phyloP scores from a whole-genome alignment of 78 protist species.

The Acrasis kona region DNA sequence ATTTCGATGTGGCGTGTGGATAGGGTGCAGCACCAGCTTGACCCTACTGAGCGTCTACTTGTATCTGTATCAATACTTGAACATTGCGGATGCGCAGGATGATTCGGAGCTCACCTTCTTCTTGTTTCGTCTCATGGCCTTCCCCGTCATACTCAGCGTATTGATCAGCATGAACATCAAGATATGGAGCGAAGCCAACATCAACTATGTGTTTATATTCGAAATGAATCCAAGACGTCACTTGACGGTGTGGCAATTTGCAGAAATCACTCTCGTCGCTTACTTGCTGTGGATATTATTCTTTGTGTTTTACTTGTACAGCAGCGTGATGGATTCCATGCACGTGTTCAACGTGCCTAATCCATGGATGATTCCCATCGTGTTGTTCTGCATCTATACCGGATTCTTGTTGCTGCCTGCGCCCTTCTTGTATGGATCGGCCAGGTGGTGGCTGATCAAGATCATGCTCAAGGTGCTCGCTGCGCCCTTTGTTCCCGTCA shows the following conservation, averaged over 20 bases:
- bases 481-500: neutral
- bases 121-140: neutral
- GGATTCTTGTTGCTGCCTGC: neutral
- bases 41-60: neutral
- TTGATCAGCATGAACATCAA: neutral
- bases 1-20: too few relatives aligned
- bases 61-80: neutral
- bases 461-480: neutral
- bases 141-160: neutral
- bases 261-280: too few relatives aligned
- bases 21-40: neutral
- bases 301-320: too few relatives aligned
- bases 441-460: neutral
- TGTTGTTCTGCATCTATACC: neutral
- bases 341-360: too few relatives aligned
- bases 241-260: too few relatives aligned
- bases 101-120: neutral
- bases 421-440: neutral
- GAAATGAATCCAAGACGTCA: too few relatives aligned
- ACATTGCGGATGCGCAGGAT: neutral
- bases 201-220: neutral
- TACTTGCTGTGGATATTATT: too few relatives aligned
- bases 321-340: too few relatives aligned
- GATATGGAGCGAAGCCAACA: neutral
- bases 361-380: too few relatives aligned